Conservation (phyloP, 176 grass and related monocot species). For the Triticum monococcum region DNA sequence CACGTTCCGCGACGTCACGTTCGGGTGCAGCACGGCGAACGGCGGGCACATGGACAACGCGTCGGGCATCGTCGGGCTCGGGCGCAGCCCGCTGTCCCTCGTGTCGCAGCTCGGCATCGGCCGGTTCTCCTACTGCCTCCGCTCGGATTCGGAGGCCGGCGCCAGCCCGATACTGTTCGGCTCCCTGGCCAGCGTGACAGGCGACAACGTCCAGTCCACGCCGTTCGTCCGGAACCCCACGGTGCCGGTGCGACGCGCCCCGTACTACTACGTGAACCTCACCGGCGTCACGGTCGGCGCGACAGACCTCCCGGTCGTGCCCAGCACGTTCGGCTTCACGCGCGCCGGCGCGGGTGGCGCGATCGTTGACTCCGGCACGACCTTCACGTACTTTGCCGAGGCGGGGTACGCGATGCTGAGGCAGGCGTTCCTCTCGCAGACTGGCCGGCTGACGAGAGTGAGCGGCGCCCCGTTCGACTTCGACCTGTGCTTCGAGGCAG, state of each 20-base stretch:
- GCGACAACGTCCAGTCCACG: constrained; percentile 35
- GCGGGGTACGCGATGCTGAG: constrained; percentile 40
- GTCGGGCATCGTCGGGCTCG: constrained; percentile 47
- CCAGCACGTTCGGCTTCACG: constrained; percentile 35
- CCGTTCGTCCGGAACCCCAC: constrained; percentile 41
- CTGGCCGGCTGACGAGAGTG: background rate
- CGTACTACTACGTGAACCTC: constrained; percentile 64
- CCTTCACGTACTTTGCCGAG: constrained; percentile 41
- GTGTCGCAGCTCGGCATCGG: constrained; percentile 45
- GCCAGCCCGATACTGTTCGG: constrained; percentile 51
- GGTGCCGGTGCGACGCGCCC: background rate
- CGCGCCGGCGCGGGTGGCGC: constrained; percentile 28
- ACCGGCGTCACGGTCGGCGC: constrained; percentile 49
- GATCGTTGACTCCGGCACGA: constrained; percentile 65
- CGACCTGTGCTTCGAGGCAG: constrained; percentile 52
- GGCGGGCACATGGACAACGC: constrained; percentile 36
- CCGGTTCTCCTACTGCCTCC: constrained; percentile 69
- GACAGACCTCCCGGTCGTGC: constrained; percentile 24
- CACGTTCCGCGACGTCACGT: constrained; percentile 21
- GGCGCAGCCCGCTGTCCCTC: constrained; percentile 42
- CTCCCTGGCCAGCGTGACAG: constrained; percentile 36
- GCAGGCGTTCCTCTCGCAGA: constrained; percentile 33
- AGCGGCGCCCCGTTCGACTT: constrained; percentile 32
- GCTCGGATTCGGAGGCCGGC: constrained; percentile 16
- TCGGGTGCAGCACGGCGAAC: constrained; percentile 58